Evolutionary conservation across 1,284 basidiomycete genomes (phyloP).

Genomic region (Lignosus rhinocerotis): DNA sequence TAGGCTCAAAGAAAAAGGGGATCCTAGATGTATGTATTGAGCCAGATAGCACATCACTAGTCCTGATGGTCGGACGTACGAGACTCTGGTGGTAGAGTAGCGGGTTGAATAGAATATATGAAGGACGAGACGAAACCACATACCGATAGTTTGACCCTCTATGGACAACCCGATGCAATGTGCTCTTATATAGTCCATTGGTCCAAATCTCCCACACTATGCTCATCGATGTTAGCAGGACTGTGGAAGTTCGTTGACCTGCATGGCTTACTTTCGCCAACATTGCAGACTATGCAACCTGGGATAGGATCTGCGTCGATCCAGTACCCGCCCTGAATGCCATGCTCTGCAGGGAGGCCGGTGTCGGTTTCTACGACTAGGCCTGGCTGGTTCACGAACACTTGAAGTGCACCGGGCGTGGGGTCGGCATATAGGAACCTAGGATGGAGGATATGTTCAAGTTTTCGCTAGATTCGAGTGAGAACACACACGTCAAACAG

Average conservation of each 20-base stretch:
- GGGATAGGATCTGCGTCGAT: conserved; percentile 78
- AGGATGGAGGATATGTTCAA: not conserved
- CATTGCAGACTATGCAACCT: conserved; percentile 79
- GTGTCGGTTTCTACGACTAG: conserved; percentile 39
- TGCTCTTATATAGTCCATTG: conserved; percentile 74
- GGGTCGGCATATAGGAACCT: conserved; percentile 82
- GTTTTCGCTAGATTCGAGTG: not conserved
- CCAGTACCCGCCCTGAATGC: conserved; percentile 61
- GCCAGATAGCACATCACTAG: no score
- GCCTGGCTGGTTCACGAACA: conserved; percentile 59
- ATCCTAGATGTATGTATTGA: conserved; percentile 41
- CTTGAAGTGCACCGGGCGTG: conserved; percentile 77
- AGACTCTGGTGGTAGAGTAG: conserved; percentile 20
- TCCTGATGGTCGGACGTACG: conserved; percentile 13
- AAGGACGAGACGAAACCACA: conserved; percentile 11
- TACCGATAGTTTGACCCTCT: conserved; percentile 71
- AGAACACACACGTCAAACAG: conserved; percentile 68
- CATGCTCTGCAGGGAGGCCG: conserved; percentile 47
- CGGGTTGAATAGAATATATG: conserved; percentile 9
- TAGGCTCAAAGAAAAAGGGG: conserved; percentile 88
- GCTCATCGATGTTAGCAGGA: no score
- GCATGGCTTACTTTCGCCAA: conserved; percentile 71
- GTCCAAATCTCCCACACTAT: conserved; percentile 87
- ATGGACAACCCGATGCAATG: conserved; percentile 80
- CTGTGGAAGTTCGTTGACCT: not conserved